Percentiles rank a stretch among this genome's conserved stretches.
phyloP scores from a whole-genome alignment of 179 eudicot genomes.

The Beta lomatogona region DNA sequence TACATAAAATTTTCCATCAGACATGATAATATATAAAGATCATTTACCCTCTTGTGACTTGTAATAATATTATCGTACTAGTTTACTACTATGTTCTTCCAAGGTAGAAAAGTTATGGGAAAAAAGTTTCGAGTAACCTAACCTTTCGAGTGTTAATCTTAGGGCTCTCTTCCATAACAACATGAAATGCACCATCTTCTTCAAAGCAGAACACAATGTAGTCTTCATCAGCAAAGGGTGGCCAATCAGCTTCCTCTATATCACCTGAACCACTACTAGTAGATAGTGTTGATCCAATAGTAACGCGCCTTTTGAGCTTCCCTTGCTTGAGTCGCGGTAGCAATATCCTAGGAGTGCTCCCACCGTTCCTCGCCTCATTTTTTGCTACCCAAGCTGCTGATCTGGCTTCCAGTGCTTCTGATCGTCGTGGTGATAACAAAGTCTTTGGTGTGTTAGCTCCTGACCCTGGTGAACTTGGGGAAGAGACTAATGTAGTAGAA shows the following conservation, averaged over 20 bases:
- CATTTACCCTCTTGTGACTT: not conserved
- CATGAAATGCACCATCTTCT: constrained; percentile 66
- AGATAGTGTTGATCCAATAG: constrained; percentile 37
- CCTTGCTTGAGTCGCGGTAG: constrained; percentile 38
- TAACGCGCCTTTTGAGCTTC: constrained; percentile 47
- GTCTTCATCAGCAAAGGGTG: constrained; percentile 57
- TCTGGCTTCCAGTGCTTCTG: constrained; percentile 33
- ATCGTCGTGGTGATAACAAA: constrained; percentile 17
- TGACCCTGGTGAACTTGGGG: constrained; percentile 25
- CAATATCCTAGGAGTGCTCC: constrained; percentile 16
- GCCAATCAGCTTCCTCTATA: constrained; percentile 50
- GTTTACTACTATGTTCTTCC: not conserved
- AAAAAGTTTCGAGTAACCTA: not conserved
- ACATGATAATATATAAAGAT: not conserved
- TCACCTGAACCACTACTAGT: constrained; percentile 36
- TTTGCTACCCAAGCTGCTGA: constrained; percentile 25
- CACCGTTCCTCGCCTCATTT: constrained; percentile 29
- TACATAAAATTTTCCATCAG: constrained; percentile 2
- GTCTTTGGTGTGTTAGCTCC: constrained; percentile 15
- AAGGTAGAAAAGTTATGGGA: not conserved
- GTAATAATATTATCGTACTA: not conserved
- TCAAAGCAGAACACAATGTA: constrained; percentile 74
- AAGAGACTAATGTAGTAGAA: constrained; percentile 25
- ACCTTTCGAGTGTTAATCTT: constrained; percentile 40
- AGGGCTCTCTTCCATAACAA: constrained; percentile 46